Evolutionary conservation across 176 grass and related monocot species (phyloP).

Genomic region (Ensete glaucum): DNA sequence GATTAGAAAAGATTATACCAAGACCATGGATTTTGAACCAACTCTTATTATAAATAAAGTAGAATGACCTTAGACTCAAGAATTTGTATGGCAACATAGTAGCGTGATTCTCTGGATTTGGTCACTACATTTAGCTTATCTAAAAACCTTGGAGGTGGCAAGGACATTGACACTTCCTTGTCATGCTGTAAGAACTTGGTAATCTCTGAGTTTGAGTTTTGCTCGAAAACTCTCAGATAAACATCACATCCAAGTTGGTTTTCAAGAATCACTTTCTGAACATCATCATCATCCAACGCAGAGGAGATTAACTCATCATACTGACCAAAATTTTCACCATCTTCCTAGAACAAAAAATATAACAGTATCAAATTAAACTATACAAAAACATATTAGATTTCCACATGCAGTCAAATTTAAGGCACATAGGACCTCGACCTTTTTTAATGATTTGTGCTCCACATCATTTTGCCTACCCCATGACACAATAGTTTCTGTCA

Average conservation of each 20-base stretch:
- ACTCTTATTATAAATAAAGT: neutral
- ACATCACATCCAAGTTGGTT: conserved; percentile 94
- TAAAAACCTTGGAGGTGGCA: conserved; percentile 85
- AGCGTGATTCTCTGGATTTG: conserved; percentile 64
- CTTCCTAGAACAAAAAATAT: conserved; percentile 32
- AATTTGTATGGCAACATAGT: conserved; percentile 92
- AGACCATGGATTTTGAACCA: neutral
- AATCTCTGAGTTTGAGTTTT: conserved; percentile 29
- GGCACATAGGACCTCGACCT: conserved; percentile 38
- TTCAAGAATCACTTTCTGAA: conserved; percentile 76
- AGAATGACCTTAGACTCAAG: conserved; percentile 67
- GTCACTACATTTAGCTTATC: conserved; percentile 75
- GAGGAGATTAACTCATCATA: conserved; percentile 41
- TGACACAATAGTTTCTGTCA: conserved; percentile 81
- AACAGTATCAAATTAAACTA: conserved; percentile 10
- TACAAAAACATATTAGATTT: neutral
- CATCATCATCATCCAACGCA: conserved; percentile 85
- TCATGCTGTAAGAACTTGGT: conserved; percentile 58
- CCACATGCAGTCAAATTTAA: neutral
- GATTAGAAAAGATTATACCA: conserved; percentile 7
- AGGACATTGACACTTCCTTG: conserved; percentile 46
- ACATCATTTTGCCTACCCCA: conserved; percentile 83
- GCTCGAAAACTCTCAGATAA: conserved; percentile 76
- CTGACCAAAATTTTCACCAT: conserved; percentile 30
- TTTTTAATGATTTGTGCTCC: conserved; percentile 56